Base-by-base conservation (phyloP, 306 rosid genomes). In the Morella rubra region DNA sequence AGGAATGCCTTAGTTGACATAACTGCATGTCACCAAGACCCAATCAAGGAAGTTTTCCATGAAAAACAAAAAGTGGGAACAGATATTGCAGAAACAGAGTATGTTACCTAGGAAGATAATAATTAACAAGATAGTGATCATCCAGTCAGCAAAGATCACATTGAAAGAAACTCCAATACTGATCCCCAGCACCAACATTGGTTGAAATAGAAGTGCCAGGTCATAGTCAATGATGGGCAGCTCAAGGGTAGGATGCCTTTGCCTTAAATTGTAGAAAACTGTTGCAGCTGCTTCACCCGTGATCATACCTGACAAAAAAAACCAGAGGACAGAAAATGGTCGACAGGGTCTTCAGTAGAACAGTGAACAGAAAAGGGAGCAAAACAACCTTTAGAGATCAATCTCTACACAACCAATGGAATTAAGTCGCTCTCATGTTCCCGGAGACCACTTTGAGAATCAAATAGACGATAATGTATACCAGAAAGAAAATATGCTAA, bases 231-330 rank as follows among this genome's bases (percentile, higher is more conserved):
- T 88, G 12, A 92, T 77, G 5, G 97, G 96, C 78, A 80, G 59
- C 24, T 88, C 97, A 18, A 92, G 85, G 51, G 96, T 87, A 20
- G 96, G 97, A 74, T 92, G 97, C 59, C 85, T 88, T 4, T 82
- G 88, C 68, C 86, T 88, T 81, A 90, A 60, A 75, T 90, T 90
- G 76, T 85, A 92, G 82, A 85, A 84, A 0, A 92, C 91, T 9
- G 91, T 81, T 81, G 97, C 87, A 5, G 87, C 91, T n/a, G 97
- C 92, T 18, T 91, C 93, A 44, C 97, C 97, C 87, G 89, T 92
- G 6, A 92, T 85, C 97, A 92, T 90, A 84, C 95, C 97, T 91
- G 66, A 69, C 71, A n/a, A 22, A 71, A 45, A 14, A 78, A 78
- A 69, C 8, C 71, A 69, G 6, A 69, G 12, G 42, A 69, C 19